Conservation (phyloP, 345 rosid genomes). For the Arabidopsis suecica region DNA sequence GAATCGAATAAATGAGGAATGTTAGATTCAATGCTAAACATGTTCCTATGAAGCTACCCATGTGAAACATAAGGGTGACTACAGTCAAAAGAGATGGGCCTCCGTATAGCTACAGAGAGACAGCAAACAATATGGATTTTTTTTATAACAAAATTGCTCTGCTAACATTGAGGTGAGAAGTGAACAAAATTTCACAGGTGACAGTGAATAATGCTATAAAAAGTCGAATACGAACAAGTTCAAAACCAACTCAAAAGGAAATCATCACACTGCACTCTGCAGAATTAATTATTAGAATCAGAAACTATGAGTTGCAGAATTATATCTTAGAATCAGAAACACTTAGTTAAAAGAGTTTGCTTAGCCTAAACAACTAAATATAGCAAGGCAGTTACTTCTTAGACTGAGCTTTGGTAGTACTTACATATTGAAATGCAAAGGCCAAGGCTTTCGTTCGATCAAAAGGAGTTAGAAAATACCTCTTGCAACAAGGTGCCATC, state of each 20-base stretch:
- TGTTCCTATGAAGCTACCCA: neutral
- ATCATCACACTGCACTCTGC: neutral
- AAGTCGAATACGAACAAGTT: neutral
- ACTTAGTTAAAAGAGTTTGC: neutral
- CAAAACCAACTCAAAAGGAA: neutral
- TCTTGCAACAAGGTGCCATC: slow-evolving; percentile 82
- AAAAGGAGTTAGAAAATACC: slow-evolving; percentile 45
- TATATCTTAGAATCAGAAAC: too few relatives aligned
- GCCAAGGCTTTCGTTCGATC: slow-evolving; percentile 29
- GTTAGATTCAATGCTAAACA: neutral
- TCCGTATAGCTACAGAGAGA: neutral
- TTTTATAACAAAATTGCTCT: neutral
- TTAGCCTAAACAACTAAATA: slow-evolving; percentile 31
- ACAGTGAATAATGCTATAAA: neutral
- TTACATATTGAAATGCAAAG: neutral
- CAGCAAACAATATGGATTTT: neutral
- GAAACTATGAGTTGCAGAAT: too few relatives aligned
- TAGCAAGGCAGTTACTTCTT: slow-evolving; percentile 52
- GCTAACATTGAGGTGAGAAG: neutral
- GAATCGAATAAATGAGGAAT: neutral
- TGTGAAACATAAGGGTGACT: neutral
- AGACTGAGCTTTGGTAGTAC: neutral
- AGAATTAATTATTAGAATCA: too few relatives aligned
- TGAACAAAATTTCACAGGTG: neutral
- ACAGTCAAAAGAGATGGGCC: neutral